Evolutionary conservation across 164 flowering plant species (phyloP).

Genomic region (Litsea cubeba): DNA sequence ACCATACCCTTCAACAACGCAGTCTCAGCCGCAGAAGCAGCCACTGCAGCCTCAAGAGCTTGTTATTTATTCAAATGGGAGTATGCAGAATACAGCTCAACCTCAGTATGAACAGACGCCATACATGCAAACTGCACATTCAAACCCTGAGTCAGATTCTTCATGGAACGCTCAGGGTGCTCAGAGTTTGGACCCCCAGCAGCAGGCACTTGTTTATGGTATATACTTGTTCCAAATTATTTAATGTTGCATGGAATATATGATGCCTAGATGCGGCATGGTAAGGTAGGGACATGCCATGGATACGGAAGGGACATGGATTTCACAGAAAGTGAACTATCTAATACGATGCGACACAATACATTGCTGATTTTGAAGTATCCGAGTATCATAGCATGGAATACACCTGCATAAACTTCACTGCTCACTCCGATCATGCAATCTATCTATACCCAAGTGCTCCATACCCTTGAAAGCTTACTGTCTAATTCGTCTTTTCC

Average conservation of each 20-base stretch:
- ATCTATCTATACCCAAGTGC: too few species aligned
- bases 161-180: slow-evolving; percentile 65
- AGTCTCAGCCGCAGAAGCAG: slow-evolving; percentile 40
- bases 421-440: too few species aligned
- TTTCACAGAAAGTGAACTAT: too few species aligned
- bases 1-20: slow-evolving; percentile 31
- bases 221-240: neutral
- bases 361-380: too few species aligned
- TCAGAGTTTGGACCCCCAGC: slow-evolving; percentile 30
- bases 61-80: slow-evolving; percentile 55
- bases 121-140: slow-evolving; percentile 25
- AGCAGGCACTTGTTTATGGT: slow-evolving; percentile 43
- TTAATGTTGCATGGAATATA: neutral
- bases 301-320: too few species aligned
- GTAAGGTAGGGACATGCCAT: too few species aligned
- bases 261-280: too few species aligned
- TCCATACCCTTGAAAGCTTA: too few species aligned
- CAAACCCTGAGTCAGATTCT: slow-evolving; percentile 15
- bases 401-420: too few species aligned
- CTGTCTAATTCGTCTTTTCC: neutral
- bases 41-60: slow-evolving; percentile 39
- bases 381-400: too few species aligned
- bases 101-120: slow-evolving; percentile 45
- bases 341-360: too few species aligned
- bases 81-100: slow-evolving; percentile 30